Evolutionary conservation across 352 stramenopile species (phyloP), one percentile per base, ranked within the genome.

Genomic region (Phytophthora kernoviae): DNA sequence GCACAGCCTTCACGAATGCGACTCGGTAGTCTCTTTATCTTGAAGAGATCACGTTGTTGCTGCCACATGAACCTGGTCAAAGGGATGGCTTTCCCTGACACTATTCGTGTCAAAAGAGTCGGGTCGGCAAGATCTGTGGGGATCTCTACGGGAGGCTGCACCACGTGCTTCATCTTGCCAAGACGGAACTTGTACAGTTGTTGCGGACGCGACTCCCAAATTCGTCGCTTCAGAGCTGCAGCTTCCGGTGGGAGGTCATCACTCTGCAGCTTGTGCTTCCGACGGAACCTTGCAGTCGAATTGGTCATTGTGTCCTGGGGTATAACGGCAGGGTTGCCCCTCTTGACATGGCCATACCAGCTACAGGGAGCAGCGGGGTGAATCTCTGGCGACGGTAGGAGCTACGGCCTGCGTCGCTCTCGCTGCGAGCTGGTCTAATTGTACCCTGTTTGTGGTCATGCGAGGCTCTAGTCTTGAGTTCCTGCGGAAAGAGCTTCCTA

Each of bases 21-120:
- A 32, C 32, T 48, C 42, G 44, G 61, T 8, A 64, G 22, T 15
- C 54, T 47, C 60, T 63, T 62, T 24, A 41, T 47, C 52, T 58
- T 68, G 40, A 63, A 53, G 18, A 63, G 40, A 27, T 63, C 40
- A 27, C 51, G 50, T 24, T 68, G 52, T 22, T 58, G 60, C 18
- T 55, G 32, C 52, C 54, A 68, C 60, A 63, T 70, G 43, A 55
- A n/a, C 7, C 36, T 58, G 4, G 61, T 70, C 54, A 65, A n/a
- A 2, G 61, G 48, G n/a, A 65, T 27, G 26, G 54, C 32, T 20
- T 65, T 64, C 14, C 55, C 61, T 0, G 61, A 58, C 1, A 70
- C 61, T 18, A 55, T 53, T 48, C 57, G 39, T 6, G 36, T 47
- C 22, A 43, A 10, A 20, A 60, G 5, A 7, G 24, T 70, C 12